phyloP scores from a whole-genome alignment of 1,284 basidiomycete species.

The Sphagnurus paluster region DNA sequence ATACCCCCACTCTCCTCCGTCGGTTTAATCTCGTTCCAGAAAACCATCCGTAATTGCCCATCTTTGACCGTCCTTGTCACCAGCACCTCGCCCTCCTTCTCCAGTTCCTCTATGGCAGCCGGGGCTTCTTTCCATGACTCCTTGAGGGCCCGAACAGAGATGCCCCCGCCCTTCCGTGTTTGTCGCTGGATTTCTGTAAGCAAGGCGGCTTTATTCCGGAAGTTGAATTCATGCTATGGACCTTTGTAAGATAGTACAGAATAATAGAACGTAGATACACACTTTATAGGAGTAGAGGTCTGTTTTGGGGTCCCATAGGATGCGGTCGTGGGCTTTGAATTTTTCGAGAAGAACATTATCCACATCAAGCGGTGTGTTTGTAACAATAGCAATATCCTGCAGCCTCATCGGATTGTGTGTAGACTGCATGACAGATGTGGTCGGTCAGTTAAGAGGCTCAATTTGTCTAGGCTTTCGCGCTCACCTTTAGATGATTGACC shows the following conservation, averaged over 20 bases:
- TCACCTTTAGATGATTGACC: slow-evolving; percentile 76
- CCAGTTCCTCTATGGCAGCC: slow-evolving; percentile 79
- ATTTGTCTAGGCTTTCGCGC: slow-evolving; percentile 10
- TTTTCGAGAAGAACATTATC: slow-evolving; percentile 74
- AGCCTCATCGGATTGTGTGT: slow-evolving; percentile 81
- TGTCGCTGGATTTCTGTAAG: slow-evolving; percentile 81
- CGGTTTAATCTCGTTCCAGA: slow-evolving; percentile 87
- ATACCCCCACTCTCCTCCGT: slow-evolving; percentile 68
- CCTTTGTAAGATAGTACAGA: neutral
- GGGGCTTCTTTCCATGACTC: slow-evolving; percentile 90
- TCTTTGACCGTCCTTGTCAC: slow-evolving; percentile 85
- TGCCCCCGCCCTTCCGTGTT: slow-evolving; percentile 76
- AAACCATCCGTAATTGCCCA: slow-evolving; percentile 84
- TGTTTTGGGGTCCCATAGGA: slow-evolving; percentile 79
- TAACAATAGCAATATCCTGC: slow-evolving; percentile 82
- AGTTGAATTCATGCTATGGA: slow-evolving; percentile 80
- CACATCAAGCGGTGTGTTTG: slow-evolving; percentile 72
- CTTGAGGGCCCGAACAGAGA: slow-evolving; percentile 82
- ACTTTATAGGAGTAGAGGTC: slow-evolving; percentile 85
- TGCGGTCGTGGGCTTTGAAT: slow-evolving; percentile 79
- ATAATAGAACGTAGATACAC: slow-evolving; percentile 14
- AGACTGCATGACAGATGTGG: slow-evolving; percentile 38
- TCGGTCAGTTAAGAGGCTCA: neutral
- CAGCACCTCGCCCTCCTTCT: slow-evolving; percentile 84
- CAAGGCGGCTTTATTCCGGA: slow-evolving; percentile 80